These are phyloP conservation scores for Colletotrichum viniferum DNA, from an alignment of 2,329 filamentous ascomycete species.

Conservation along the genomic window DNA sequence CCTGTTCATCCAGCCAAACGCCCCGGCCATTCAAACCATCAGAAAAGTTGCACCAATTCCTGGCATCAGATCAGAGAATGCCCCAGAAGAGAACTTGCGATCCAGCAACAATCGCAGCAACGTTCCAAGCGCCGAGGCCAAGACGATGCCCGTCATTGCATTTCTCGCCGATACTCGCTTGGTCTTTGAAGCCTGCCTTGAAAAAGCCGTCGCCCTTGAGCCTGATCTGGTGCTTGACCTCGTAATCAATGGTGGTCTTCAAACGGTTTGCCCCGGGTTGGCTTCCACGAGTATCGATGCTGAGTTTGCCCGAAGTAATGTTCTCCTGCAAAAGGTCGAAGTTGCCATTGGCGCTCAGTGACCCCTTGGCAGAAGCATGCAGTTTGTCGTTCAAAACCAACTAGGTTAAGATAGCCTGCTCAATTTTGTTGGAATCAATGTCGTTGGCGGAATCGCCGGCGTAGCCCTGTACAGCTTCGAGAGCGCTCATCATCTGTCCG, in stretches of 20 bases:
- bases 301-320: background rate
- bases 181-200: background rate
- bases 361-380: background rate
- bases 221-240: background rate
- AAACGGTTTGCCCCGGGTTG: background rate
- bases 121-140: background rate
- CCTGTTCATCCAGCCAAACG: background rate
- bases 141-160: background rate
- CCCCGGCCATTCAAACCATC: background rate
- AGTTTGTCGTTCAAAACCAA: background rate
- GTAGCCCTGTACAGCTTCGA: conserved; percentile 67
- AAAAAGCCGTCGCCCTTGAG: background rate
- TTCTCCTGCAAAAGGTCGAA: background rate
- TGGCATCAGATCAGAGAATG: background rate
- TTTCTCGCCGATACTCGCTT: background rate
- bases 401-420: background rate
- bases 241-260: background rate
- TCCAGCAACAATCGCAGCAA: background rate
- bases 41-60: background rate
- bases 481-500: conserved; percentile 68
- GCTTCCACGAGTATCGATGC: background rate
- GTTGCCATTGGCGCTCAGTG: background rate
- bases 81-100: background rate
- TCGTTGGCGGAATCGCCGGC: background rate
- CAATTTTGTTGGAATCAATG: background rate